Percentiles rank a stretch among this genome's conserved stretches.
Conservation (phyloP, 140 eudicot species). For the Eryngium alpinum region DNA sequence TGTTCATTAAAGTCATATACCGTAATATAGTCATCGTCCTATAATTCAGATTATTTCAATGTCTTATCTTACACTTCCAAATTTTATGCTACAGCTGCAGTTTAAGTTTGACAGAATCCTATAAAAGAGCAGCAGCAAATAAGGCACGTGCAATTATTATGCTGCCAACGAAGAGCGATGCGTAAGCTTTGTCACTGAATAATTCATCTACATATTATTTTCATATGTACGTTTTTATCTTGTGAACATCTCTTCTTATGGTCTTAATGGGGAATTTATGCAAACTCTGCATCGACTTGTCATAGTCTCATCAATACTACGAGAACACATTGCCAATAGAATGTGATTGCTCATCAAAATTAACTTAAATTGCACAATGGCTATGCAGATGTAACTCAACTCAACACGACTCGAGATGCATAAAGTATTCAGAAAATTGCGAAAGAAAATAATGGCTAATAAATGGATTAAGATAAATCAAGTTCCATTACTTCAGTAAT, state of each 20-base stretch:
- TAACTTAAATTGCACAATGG: too few relatives aligned
- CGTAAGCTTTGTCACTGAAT: slow-evolving; percentile 35
- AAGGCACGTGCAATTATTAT: slow-evolving; percentile 93
- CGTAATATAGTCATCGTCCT: neutral
- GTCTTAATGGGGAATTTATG: too few relatives aligned
- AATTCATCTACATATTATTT: neutral
- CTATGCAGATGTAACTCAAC: too few relatives aligned
- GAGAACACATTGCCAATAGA: too few relatives aligned
- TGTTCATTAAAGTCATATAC: neutral
- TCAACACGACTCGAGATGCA: neutral
- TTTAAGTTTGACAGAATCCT: slow-evolving; percentile 83
- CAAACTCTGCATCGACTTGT: too few relatives aligned
- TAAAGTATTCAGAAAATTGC: neutral
- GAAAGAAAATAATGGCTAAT: neutral
- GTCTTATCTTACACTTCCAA: slow-evolving; percentile 14
- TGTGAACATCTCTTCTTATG: too few relatives aligned
- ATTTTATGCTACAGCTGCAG: slow-evolving; percentile 68
- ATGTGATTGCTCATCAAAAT: too few relatives aligned
- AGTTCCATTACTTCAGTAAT: neutral
- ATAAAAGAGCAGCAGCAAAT: slow-evolving; percentile 93
- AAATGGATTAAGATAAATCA: neutral
- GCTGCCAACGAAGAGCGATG: slow-evolving; percentile 80
- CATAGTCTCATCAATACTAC: too few relatives aligned
- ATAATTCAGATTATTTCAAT: neutral
- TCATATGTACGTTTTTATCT: neutral